These are phyloP conservation scores for Pseudogymnoascus sp. DNA, from an alignment of 2,329 filamentous ascomycete species.

Conservation along the genomic window DNA sequence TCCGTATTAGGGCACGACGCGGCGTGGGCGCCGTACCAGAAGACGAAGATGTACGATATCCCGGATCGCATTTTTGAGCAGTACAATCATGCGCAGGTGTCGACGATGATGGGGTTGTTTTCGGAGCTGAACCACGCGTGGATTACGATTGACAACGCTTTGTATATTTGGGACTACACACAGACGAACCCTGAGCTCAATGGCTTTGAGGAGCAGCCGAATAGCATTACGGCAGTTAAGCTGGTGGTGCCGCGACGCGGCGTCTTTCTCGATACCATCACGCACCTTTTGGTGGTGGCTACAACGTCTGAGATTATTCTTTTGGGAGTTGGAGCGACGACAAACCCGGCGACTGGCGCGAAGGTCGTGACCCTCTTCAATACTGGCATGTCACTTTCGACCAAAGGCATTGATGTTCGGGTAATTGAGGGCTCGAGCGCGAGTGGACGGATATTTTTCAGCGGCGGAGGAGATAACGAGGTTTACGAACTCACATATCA, in stretches of 20 bases:
- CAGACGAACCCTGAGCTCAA: constrained; percentile 84
- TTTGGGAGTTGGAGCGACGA: constrained; percentile 68
- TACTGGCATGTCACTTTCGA: constrained; percentile 73
- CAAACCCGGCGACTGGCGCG: constrained; percentile 56
- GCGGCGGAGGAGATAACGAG: constrained; percentile 70
- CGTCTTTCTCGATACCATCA: constrained; percentile 81
- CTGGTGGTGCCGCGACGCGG: constrained; percentile 75
- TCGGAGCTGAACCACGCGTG: constrained; percentile 91
- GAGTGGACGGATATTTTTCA: constrained; percentile 88
- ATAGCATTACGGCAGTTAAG: constrained; percentile 85
- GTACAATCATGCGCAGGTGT: constrained; percentile 78
- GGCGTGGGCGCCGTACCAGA: constrained; percentile 85
- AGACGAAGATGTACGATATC: constrained; percentile 76
- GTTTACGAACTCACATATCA: constrained; percentile 94
- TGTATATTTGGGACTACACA: constrained; percentile 98
- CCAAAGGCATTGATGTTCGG: constrained; percentile 68
- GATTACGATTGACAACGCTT: constrained; percentile 88
- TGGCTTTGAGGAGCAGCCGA: constrained; percentile 80
- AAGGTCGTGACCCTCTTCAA: constrained; percentile 73
- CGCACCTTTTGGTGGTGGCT: constrained; percentile 79
- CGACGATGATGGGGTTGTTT: constrained; percentile 92
- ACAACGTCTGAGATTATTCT: constrained; percentile 78
- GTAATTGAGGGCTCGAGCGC: constrained; percentile 69
- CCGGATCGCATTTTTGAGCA: constrained; percentile 89
- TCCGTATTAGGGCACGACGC: constrained; percentile 40